Evolutionary conservation across 805 yeast species (phyloP), one percentile per base, ranked within the genome.

Genomic region (Wickerhamomyces sydowiorum): DNA sequence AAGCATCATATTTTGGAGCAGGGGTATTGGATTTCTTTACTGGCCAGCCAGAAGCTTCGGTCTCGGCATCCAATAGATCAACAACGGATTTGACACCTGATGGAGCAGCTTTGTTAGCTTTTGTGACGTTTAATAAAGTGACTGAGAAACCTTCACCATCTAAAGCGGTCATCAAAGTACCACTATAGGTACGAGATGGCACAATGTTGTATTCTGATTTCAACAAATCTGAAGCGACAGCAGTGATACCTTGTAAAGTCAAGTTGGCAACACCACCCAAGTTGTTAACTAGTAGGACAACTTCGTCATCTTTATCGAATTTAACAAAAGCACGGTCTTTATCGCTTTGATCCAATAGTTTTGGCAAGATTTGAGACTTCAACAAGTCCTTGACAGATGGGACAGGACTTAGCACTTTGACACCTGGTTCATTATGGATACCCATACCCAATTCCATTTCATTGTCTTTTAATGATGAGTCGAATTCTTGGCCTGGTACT

Each of bases 401-500:
- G 51, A 90, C 77, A 40, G 72, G 72, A 15, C 65, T 65, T 20
- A 70, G 49, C 14, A 63, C 54, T 54, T 74, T 70, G 44, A 80
- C 80, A 47, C 97, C 97, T 1, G 96, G 93, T 61, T 90, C 98
- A 56, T 90, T 90, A 64, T 90, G 98, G 46, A 90, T 90, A 36
- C 98, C 98, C 80, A 90, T 82, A 22, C 98, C 98, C 44, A 90
- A 72, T 61, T 90, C 98, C 58, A 85, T 82, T 61, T 86, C 87
- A 44, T 79, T 68, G 4, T 62, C 72, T 22, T 65, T 72, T 47
- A 87, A 72, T 42, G 64, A 60, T 25, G 70, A 67, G 54, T 75
- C 82, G 41, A 70, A 72, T 42, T 72, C 75, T 53, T 86, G 76
- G 5, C 95, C 95, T 5, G 98, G 97, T 19, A 90, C 95, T 34